A percentile compares a stretch with the other conserved stretches of the same genome.
Conservation (phyloP, 2,329 filamentous ascomycete species). For the Tolypocladium guangdongense region DNA sequence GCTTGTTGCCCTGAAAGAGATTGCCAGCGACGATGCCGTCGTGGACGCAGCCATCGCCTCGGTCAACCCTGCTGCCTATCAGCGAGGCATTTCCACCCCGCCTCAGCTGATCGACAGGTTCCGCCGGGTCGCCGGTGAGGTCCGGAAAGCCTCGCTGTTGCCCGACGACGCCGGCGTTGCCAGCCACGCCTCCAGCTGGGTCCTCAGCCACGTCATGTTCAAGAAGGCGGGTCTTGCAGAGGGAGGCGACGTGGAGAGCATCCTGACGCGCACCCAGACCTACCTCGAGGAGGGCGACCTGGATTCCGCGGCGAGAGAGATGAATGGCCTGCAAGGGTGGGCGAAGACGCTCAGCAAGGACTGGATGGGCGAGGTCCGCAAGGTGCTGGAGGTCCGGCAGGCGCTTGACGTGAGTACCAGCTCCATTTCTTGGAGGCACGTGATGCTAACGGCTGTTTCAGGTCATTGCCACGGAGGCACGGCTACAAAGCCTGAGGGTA, state of each 20-base stretch:
- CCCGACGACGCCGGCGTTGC: slow-evolving; percentile 92
- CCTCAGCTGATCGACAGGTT: slow-evolving; percentile 91
- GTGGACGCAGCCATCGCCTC: slow-evolving; percentile 93
- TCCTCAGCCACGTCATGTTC: slow-evolving; percentile 91
- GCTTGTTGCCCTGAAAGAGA: slow-evolving; percentile 88
- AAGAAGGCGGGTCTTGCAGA: slow-evolving; percentile 79
- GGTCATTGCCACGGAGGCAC: slow-evolving; percentile 84
- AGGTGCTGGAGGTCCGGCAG: slow-evolving; percentile 90
- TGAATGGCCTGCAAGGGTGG: slow-evolving; percentile 90
- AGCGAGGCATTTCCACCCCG: slow-evolving; percentile 74
- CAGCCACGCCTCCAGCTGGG: slow-evolving; percentile 80
- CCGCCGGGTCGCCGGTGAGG: slow-evolving; percentile 81
- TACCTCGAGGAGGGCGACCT: slow-evolving; percentile 87
- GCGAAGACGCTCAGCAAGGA: slow-evolving; percentile 89
- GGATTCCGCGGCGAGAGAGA: slow-evolving; percentile 83
- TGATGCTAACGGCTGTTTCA: slow-evolving; percentile 19
- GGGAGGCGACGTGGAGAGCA: slow-evolving; percentile 86
- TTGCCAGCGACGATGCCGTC: slow-evolving; percentile 71
- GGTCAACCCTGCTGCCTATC: slow-evolving; percentile 88
- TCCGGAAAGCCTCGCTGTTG: slow-evolving; percentile 85
- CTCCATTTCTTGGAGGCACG: neutral
- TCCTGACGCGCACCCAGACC: slow-evolving; percentile 80
- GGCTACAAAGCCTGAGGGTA: slow-evolving; percentile 76
- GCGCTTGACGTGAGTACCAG: slow-evolving; percentile 72
- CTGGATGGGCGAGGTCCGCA: slow-evolving; percentile 83